Evolutionary conservation across 306 rosid genomes (phyloP).

Genomic region (Sphenostylis stenocarpa): DNA sequence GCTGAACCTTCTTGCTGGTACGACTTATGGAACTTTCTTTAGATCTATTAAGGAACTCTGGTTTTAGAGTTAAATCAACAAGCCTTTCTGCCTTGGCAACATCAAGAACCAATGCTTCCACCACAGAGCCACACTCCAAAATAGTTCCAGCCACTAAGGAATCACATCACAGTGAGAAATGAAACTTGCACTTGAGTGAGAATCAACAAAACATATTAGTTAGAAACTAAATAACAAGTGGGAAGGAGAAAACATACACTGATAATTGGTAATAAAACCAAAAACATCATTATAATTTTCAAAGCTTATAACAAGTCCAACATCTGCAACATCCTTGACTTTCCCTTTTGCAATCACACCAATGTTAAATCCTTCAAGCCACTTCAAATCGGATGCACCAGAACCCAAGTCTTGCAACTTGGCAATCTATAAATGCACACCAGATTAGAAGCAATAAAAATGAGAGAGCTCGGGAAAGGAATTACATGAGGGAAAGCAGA

Average conservation of each 20-base stretch:
- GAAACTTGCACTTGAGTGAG: constrained; percentile 9
- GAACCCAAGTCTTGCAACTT: constrained; percentile 50
- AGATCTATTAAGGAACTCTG: constrained; percentile 53
- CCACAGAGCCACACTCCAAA: constrained; percentile 60
- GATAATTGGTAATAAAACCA: constrained; percentile 76
- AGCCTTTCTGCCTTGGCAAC: constrained; percentile 71
- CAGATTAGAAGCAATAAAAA: constrained; percentile 25
- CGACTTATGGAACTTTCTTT: constrained; percentile 47
- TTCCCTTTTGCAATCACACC: constrained; percentile 69
- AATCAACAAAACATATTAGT: constrained; percentile 6
- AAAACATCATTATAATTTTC: constrained; percentile 69
- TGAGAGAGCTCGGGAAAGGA: background rate
- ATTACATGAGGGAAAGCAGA: background rate
- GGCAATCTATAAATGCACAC: constrained; percentile 55
- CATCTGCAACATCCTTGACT: constrained; percentile 73
- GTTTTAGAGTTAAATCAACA: constrained; percentile 76
- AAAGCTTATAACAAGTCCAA: constrained; percentile 74
- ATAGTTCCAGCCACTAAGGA: constrained; percentile 57
- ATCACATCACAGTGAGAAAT: constrained; percentile 20
- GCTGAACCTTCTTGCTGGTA: constrained; percentile 66
- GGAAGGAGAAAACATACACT: constrained; percentile 52
- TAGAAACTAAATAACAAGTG: background rate
- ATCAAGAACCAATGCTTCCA: constrained; percentile 86
- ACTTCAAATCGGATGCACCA: constrained; percentile 51
- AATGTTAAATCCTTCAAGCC: constrained; percentile 65